Evolutionary conservation across 2,329 filamentous ascomycete genomes (phyloP), one percentile per base, ranked within the genome.

Genomic region (Immersiporthe knoxdaviesiana): DNA sequence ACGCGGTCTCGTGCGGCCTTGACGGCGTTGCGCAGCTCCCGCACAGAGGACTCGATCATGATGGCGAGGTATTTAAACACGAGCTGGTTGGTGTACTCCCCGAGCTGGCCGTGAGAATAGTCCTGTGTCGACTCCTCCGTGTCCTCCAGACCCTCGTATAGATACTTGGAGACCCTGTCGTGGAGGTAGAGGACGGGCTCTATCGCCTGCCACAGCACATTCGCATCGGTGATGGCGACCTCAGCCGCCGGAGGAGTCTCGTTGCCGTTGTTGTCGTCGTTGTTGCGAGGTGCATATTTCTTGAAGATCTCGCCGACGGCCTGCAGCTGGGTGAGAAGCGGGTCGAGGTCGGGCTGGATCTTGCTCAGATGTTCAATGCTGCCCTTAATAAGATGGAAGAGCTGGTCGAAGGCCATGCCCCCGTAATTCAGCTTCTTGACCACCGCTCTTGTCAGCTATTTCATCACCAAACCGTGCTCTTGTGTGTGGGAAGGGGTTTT

Each of bases 111-210:
- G 41, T 71, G 71, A 14, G 74, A 74, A 39, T 73, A 72, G n/a
- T 72, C 68, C 5, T 68, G 37, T 7, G 65, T 69, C 16, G 72
- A 67, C 39, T 76, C 75, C 30, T 74, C 73, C 24, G 72, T 71
- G 37, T 76, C 74, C 62, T 77, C 73, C 1, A 72, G 67, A 56
- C 73, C 74, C 50, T 77, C 75, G 37, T 76, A 75, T 16, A 77
- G 65, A 72, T 75, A 77, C 58, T 77, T 77, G 30, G 70, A 72
- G 41, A 77, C 73, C 1, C 74, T 66, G 56, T 77, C 76, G 60
- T 77, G 76, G 8, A 77, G 72, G 44, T 73, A 77, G 62, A 77
- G 75, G n/a, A 74, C 68, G 3, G 76, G 76, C 68, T 77, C 76
- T 35, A 77, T 77, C 8, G 76, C 71, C 63, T 76, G 72, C 76